Evolutionary conservation across 129 eudicot species (phyloP).

Genomic region (Lonicera japonica): DNA sequence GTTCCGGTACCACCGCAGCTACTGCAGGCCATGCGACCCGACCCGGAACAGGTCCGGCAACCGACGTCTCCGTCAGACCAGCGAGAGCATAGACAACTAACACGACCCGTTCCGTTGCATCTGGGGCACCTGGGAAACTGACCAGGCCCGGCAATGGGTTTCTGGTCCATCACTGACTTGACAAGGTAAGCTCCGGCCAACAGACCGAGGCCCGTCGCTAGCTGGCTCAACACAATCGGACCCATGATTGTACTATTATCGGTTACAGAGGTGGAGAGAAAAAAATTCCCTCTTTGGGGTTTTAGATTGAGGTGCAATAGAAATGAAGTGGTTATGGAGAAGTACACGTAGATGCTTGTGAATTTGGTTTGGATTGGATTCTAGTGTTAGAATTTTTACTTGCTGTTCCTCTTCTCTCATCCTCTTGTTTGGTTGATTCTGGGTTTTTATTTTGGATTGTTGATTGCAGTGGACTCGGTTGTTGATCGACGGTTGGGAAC

Average conservation of each 20-base stretch:
- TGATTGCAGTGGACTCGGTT: background rate
- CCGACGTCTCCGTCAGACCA: conserved; percentile 96
- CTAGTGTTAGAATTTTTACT: conserved; percentile 3
- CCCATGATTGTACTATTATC: conserved; percentile 31
- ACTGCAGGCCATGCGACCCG: conserved; percentile 84
- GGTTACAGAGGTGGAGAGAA: background rate
- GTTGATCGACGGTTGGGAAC: background rate
- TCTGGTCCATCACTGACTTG: conserved; percentile 61
- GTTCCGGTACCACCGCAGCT: conserved; percentile 95
- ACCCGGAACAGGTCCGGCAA: conserved; percentile 77
- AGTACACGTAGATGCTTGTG: conserved; percentile 53
- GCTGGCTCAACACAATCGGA: conserved; percentile 60
- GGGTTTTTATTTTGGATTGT: background rate
- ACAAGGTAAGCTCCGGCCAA: conserved; percentile 73
- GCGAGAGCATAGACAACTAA: conserved; percentile 58
- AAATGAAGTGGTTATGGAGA: conserved; percentile 39
- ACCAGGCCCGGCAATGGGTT: conserved; percentile 56
- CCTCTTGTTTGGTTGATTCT: conserved; percentile 5
- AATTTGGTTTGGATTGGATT: conserved; percentile 6
- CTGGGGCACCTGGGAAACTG: conserved; percentile 61
- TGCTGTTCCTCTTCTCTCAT: background rate
- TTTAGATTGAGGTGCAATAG: background rate
- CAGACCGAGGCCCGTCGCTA: conserved; percentile 72
- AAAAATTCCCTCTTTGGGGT: too few relatives aligned
- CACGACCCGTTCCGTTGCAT: conserved; percentile 86